These are phyloP conservation scores for Solanum ossicruentum DNA, from an alignment of 257 asterid species.

Conservation along the genomic window DNA sequence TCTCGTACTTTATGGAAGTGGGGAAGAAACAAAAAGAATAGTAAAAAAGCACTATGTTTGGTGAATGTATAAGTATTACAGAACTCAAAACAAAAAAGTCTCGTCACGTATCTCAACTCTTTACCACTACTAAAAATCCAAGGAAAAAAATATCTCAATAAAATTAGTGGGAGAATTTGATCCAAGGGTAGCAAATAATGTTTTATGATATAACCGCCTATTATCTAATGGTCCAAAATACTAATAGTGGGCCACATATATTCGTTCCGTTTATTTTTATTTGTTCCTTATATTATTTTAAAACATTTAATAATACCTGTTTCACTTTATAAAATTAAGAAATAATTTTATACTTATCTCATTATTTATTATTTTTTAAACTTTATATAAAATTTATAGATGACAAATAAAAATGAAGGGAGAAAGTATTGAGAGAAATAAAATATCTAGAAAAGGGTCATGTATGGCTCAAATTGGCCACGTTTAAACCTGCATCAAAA, in stretches of 20 bases:
- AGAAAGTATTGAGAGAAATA: background rate
- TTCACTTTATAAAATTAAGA: too few relatives aligned
- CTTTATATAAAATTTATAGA: too few relatives aligned
- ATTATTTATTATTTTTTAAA: too few relatives aligned
- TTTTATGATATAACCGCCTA: slow-evolving; percentile 11
- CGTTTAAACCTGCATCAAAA: slow-evolving; percentile 19
- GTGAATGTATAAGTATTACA: background rate
- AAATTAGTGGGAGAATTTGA: background rate
- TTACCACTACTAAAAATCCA: background rate
- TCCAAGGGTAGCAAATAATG: slow-evolving; percentile 15
- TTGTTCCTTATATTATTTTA: too few relatives aligned
- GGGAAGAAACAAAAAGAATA: background rate
- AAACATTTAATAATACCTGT: too few relatives aligned
- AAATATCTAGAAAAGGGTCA: slow-evolving; percentile 29
- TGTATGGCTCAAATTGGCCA: slow-evolving; percentile 55
- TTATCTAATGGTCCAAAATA: slow-evolving; percentile 35
- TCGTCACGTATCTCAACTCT: background rate
- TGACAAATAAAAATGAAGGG: too few relatives aligned
- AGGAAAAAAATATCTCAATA: background rate
- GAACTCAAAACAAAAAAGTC: background rate
- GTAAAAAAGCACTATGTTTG: background rate
- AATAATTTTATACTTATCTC: too few relatives aligned
- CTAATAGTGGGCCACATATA: too few relatives aligned
- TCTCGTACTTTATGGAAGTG: background rate
- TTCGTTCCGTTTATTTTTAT: too few relatives aligned